Base-by-base conservation (phyloP, 345 rosid species). In the Euphorbia pulcherrima region DNA sequence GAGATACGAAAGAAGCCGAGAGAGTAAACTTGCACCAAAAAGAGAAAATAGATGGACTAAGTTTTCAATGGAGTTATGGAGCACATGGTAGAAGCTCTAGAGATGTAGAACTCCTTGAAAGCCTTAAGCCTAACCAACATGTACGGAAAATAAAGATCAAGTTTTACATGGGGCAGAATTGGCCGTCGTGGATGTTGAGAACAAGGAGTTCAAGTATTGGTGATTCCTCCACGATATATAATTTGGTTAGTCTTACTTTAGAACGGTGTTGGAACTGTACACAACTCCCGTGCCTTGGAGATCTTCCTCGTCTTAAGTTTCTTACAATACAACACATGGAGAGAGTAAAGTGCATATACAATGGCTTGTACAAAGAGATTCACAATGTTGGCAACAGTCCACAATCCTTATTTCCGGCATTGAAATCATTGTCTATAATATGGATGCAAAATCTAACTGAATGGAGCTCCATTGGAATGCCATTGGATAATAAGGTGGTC, bases 271-370 rank as follows among this genome's bases (percentile, higher is more conserved):
- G 10, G 20, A 52, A 10, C 0, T 73, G 74, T 53, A 47, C 20
- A 2, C 37, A 41, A 44, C 24, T 77, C 46, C 77, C 77, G 8
- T n/a, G 12, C 12, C 65, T 73, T 57, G 80, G 80, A 52, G 60
- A 59, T 27, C 64, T 73, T 21, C 70, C 61, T 37, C 2, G 26
- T 44, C 65, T 65, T 17, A 24, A 37, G 39, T 0, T 3, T 51
- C 77, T 77, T 14, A 46, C 65, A 28, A 8, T 26, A 44, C 26
- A 23, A 17, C 44, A 18, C 12, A n/a, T 70, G 48, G 37, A 44
- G 29, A 27, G 29, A 6, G 28, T 71, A 10, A 50, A n/a, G 17
- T 40, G 58, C 26, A 53, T 74, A 24, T 67, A 46, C 8, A 41
- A n/a, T 2, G 59, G 30, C 28, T 65, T 21, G 2, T 65, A 65